Percentiles rank a stretch among this genome's conserved stretches.
Evolutionary conservation across 805 yeast genomes (phyloP).

Genomic region (Tetrapisispora arboricola): DNA sequence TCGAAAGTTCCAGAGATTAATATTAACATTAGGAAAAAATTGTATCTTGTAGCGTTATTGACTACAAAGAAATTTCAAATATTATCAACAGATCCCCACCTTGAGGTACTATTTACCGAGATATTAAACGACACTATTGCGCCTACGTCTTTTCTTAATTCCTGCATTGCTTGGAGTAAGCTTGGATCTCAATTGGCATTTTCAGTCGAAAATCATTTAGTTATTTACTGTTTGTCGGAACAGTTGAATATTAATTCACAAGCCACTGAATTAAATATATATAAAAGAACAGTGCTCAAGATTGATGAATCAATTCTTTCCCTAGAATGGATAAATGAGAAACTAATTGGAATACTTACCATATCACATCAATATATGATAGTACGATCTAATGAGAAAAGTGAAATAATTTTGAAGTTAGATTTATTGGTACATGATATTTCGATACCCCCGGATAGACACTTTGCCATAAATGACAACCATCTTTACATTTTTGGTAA

Average conservation of each 20-base stretch:
- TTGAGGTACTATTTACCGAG: slow-evolving; percentile 7
- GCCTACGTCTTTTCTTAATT: slow-evolving; percentile 1
- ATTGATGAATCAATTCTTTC: slow-evolving; percentile 13
- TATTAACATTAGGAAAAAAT: not conserved
- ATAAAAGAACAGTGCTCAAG: not conserved
- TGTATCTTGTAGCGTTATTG: slow-evolving; percentile 18
- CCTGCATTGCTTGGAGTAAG: slow-evolving; percentile 3
- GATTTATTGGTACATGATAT: slow-evolving; percentile 21
- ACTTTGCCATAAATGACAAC: slow-evolving; percentile 13
- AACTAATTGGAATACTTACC: slow-evolving; percentile 17
- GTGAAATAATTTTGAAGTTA: slow-evolving; percentile 6
- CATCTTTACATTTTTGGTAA: slow-evolving; percentile 18
- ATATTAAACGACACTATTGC: not conserved
- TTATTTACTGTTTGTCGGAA: slow-evolving; percentile 3
- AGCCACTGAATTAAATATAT: not conserved
- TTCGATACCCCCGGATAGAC: slow-evolving; percentile 20
- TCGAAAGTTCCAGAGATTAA: slow-evolving; percentile 8
- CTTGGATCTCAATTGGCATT: slow-evolving; percentile 10
- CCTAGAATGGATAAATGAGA: slow-evolving; percentile 18
- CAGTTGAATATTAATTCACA: not conserved
- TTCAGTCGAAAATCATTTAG: slow-evolving; percentile 10
- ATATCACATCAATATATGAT: slow-evolving; percentile 21
- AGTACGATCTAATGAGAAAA: slow-evolving; percentile 8
- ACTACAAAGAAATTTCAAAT: slow-evolving; percentile 15
- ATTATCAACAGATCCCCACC: slow-evolving; percentile 9